Percentiles rank a stretch among this genome's conserved stretches.
phyloP scores from a whole-genome alignment of 148 eudicot species.

The Mesembryanthemum crystallinum region DNA sequence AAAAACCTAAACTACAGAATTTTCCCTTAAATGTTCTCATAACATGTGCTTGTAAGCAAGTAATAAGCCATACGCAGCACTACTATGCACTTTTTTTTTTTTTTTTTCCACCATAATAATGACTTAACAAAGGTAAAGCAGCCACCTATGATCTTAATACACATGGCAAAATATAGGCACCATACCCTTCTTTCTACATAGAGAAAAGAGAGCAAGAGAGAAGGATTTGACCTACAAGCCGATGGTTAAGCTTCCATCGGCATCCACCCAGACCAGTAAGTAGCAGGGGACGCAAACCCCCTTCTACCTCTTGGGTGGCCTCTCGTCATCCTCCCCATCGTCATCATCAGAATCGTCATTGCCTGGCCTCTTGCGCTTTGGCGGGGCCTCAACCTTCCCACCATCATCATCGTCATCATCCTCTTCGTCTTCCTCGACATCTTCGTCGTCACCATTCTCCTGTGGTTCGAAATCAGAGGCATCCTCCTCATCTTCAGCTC shows the following conservation, averaged over 20 bases:
- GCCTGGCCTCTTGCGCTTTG: slow-evolving; percentile 69
- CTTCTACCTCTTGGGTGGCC: slow-evolving; percentile 83
- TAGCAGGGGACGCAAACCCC: background rate
- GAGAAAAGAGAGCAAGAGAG: slow-evolving; percentile 17
- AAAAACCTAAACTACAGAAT: slow-evolving; percentile 2
- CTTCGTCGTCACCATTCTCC: slow-evolving; percentile 71
- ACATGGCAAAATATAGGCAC: slow-evolving; percentile 19
- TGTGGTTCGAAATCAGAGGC: slow-evolving; percentile 77
- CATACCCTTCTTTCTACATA: slow-evolving; percentile 25
- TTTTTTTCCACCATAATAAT: slow-evolving; percentile 11
- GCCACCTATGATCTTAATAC: slow-evolving; percentile 12
- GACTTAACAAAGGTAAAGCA: slow-evolving; percentile 1
- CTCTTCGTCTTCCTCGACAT: slow-evolving; percentile 44
- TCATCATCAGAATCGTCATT: slow-evolving; percentile 64
- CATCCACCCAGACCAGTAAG: slow-evolving; percentile 10
- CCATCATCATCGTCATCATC: slow-evolving; percentile 43
- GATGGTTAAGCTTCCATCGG: slow-evolving; percentile 22
- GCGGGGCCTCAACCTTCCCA: slow-evolving; percentile 52
- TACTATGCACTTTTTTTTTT: slow-evolving; percentile 9
- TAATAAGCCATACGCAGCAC: background rate
- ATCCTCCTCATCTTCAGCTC: slow-evolving; percentile 78
- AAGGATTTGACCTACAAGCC: slow-evolving; percentile 24
- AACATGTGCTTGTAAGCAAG: slow-evolving; percentile 8
- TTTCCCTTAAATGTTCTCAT: slow-evolving; percentile 8
- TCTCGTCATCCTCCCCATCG: slow-evolving; percentile 58